phyloP scores from a whole-genome alignment of 805 yeast species.

The Candida pseudofarinosa region DNA sequence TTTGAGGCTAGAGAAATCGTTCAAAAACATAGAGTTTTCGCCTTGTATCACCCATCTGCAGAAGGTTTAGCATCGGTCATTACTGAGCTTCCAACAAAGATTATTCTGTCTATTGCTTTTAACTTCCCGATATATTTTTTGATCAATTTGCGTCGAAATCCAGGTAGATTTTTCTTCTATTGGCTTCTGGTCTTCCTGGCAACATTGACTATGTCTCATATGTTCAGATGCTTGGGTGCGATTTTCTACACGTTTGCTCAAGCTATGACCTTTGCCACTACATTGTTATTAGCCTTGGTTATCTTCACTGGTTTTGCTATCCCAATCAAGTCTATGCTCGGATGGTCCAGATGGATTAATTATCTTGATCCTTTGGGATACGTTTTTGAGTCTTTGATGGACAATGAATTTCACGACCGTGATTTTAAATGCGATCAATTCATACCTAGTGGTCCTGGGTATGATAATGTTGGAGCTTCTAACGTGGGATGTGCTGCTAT shows the following conservation, averaged over 20 bases:
- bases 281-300: slow-evolving; percentile 31
- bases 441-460: slow-evolving; percentile 24
- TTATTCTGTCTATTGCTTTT: slow-evolving; percentile 18
- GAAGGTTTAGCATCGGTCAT: slow-evolving; percentile 22
- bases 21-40: slow-evolving; percentile 26
- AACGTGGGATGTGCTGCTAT: slow-evolving; percentile 16
- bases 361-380: slow-evolving; percentile 31
- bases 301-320: slow-evolving; percentile 29
- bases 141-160: slow-evolving; percentile 41
- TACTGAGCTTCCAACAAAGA: slow-evolving; percentile 18
- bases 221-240: slow-evolving; percentile 53
- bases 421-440: slow-evolving; percentile 22
- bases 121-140: slow-evolving; percentile 25
- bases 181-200: slow-evolving; percentile 42
- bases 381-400: slow-evolving; percentile 25
- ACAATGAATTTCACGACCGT: slow-evolving; percentile 29
- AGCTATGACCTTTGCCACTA: slow-evolving; percentile 54
- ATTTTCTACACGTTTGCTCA: slow-evolving; percentile 49
- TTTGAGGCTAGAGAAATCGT: slow-evolving; percentile 21
- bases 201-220: slow-evolving; percentile 50
- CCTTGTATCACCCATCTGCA: slow-evolving; percentile 27
- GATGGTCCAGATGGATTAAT: slow-evolving; percentile 36
- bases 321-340: slow-evolving; percentile 31
- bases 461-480: slow-evolving; percentile 11
- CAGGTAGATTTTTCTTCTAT: slow-evolving; percentile 54